phyloP scores from a whole-genome alignment of 345 rosid genomes.

The Eucalyptus regnans region DNA sequence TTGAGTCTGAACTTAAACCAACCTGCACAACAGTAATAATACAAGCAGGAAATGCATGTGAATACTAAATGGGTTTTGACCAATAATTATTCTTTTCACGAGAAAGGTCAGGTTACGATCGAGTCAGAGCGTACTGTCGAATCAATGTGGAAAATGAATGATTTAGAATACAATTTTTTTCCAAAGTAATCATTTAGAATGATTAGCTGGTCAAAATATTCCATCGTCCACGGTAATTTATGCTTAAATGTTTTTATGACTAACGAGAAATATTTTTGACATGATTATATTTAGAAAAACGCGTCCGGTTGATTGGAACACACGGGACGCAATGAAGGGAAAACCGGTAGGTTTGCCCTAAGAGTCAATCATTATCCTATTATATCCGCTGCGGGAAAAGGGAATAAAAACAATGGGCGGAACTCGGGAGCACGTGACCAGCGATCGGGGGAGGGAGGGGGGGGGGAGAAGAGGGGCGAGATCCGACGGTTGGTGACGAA shows the following conservation, averaged over 20 bases:
- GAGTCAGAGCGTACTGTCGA: not conserved
- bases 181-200: not conserved
- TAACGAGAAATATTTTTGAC: not conserved
- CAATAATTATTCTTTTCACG: fast-evolving
- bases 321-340: not conserved
- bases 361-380: not conserved
- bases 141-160: not conserved
- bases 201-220: not conserved
- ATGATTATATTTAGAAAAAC: not conserved
- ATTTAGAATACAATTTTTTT: too few relatives aligned
- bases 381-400: not conserved
- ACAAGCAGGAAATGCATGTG: not conserved
- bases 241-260: not conserved
- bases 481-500: too few relatives aligned
- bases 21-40: not conserved
- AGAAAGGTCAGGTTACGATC: fast-evolving
- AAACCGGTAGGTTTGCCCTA: not conserved
- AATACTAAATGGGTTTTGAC: not conserved
- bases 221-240: too few relatives aligned
- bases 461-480: too few relatives aligned
- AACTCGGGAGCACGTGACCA: too few relatives aligned
- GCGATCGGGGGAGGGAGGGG: too few relatives aligned
- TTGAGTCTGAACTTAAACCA: not conserved
- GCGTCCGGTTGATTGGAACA: not conserved
- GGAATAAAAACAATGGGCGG: not conserved